phyloP scores from a whole-genome alignment of 805 yeast species.

The Starmerella scarabaei region DNA sequence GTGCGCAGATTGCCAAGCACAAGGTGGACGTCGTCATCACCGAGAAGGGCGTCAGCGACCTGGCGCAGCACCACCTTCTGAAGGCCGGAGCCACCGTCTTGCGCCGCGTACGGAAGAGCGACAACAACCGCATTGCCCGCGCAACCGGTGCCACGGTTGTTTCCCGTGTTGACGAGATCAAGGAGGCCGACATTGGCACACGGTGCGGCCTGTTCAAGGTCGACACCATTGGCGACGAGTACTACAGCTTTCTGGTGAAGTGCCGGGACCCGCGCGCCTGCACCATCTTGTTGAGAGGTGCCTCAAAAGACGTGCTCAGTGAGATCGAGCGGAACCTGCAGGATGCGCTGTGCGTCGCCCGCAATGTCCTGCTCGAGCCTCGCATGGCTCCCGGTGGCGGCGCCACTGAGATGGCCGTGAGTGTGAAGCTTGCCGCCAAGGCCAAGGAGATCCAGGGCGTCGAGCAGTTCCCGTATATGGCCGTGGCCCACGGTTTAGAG shows the following conservation, averaged over 20 bases:
- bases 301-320: slow-evolving; percentile 89
- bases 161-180: slow-evolving; percentile 86
- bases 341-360: slow-evolving; percentile 96
- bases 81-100: slow-evolving; percentile 87
- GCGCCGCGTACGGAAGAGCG: slow-evolving; percentile 90
- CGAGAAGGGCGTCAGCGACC: slow-evolving; percentile 94
- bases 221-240: slow-evolving; percentile 94
- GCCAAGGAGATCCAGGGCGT: slow-evolving; percentile 90
- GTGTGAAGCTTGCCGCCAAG: slow-evolving; percentile 74
- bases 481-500: slow-evolving; percentile 97
- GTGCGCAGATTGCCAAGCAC: slow-evolving; percentile 69
- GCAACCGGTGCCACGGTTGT: slow-evolving; percentile 97
- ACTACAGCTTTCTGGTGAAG: slow-evolving; percentile 70
- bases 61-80: slow-evolving; percentile 90
- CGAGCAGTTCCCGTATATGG: slow-evolving; percentile 97
- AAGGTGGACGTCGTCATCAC: slow-evolving; percentile 93
- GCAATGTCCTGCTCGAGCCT: slow-evolving; percentile 91
- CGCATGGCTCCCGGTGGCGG: slow-evolving; percentile 97
- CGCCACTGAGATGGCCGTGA: slow-evolving; percentile 97
- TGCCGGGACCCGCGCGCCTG: slow-evolving; percentile 86
- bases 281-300: slow-evolving; percentile 85
- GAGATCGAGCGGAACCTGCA: slow-evolving; percentile 95
- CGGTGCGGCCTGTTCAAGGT: slow-evolving; percentile 84
- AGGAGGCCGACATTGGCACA: slow-evolving; percentile 80
- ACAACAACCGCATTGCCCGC: slow-evolving; percentile 90